Base-by-base conservation (phyloP, 2,329 filamentous ascomycete genomes). In the Aspergillus pseudonomiae region DNA sequence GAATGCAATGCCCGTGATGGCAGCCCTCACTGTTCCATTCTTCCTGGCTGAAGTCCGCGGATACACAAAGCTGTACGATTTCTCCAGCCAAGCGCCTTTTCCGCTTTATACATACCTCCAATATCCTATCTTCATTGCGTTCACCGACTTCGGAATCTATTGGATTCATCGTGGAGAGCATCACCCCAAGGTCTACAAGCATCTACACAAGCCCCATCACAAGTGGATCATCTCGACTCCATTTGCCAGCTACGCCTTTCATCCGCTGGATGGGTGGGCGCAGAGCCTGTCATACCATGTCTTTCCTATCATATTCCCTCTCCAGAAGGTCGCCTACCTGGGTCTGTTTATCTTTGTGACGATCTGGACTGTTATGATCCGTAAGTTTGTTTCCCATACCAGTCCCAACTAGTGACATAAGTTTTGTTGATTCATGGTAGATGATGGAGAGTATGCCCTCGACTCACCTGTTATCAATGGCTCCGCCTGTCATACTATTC, bases 161-260 rank as follows among this genome's bases (percentile, higher is more conserved):
- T 92, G 91, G 86, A 94, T 96, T 73, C 93, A 96, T 81, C 90
- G 93, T 59, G 89, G 86, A 57, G 85, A 95, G 64, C 93, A 97
- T 80, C 89, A 93, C 77, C 91, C 91, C 7, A 74, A 79, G 43
- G 74, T 95, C 68, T 98, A 97, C 86, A 95, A 94, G 83, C 84
- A 83, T 71, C 85, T 97, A 53, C 94, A 98, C 86, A 98, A 98
- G 86, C 90, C 93, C 67, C 94, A 98, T 81, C 94, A 98, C 87
- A 97, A 96, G 84, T 98, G 94, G 94, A 96, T 97, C 80, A 95
- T 97, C 90, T 94, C 94, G 9, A 96, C 93, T 0, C 94, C 94
- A 0, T 97, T 88, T 77, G 93, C 94, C 30, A 93, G 90, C 72
- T 91, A 96, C 75, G 94, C 94, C 61, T 98, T 98, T 85, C 93